Conservation (phyloP, 2,329 filamentous ascomycete genomes). For the Samsoniella hepiali region DNA sequence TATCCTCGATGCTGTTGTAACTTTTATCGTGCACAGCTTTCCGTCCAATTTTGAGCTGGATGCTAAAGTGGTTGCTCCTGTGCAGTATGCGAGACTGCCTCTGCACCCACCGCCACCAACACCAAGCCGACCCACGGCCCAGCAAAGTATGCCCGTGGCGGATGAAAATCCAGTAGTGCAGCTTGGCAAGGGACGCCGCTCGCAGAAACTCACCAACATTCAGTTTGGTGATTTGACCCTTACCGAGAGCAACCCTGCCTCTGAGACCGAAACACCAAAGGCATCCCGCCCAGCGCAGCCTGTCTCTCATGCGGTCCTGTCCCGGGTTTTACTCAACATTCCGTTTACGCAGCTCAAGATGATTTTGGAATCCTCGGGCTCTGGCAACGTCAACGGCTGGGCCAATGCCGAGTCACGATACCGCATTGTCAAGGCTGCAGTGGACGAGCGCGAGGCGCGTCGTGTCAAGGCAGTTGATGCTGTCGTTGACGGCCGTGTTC, state of each 20-base stretch:
- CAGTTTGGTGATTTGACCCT: constrained; percentile 66
- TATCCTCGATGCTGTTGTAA: constrained; percentile 53
- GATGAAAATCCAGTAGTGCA: constrained; percentile 39
- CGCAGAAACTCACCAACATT: constrained; percentile 58
- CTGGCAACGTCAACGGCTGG: constrained; percentile 51
- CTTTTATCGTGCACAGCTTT: constrained; percentile 59
- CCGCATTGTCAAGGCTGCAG: constrained; percentile 46
- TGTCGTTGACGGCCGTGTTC: constrained; percentile 35
- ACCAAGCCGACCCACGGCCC: constrained; percentile 1
- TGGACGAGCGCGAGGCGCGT: constrained; percentile 56
- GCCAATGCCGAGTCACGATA: constrained; percentile 46
- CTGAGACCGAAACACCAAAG: constrained; percentile 30
- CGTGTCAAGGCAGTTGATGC: constrained; percentile 47
- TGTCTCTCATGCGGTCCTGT: constrained; percentile 50
- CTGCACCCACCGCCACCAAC: constrained; percentile 23
- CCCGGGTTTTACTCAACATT: constrained; percentile 65
- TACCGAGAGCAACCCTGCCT: constrained; percentile 26
- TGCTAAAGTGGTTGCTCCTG: constrained; percentile 35
- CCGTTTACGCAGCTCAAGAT: constrained; percentile 65
- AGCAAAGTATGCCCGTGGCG: constrained; percentile 22
- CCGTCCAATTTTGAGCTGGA: constrained; percentile 60
- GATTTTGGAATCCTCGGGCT: constrained; percentile 57
- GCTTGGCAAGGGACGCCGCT: constrained; percentile 39
- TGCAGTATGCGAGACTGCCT: constrained; percentile 41
- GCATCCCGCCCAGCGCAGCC: constrained; percentile 27